Evolutionary conservation across 129 eudicot genomes (phyloP), one percentile per base, ranked within the genome.

Genomic region (Mikania micrantha): DNA sequence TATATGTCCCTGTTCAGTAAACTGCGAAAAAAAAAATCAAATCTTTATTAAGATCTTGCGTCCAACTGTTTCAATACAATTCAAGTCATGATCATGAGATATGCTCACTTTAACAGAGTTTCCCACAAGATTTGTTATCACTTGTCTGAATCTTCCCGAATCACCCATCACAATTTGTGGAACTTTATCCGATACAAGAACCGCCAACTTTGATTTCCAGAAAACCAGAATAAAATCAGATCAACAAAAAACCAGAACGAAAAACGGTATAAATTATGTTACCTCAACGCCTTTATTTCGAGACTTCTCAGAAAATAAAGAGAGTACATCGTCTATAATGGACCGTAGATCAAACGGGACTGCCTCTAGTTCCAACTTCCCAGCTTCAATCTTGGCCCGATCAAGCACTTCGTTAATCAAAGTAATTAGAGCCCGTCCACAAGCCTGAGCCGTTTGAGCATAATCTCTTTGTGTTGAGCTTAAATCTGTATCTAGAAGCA

Each of bases 121-220:
- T 41, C 91, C 91, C 24, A 90, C 91, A 39, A 90, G 97, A 83
- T 90, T 90, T 39, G 91, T 90, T 27, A 90, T 80, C 42, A 90
- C 90, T 72, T 90, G 97, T 69, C 95, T 67, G 79, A 90, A 90
- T 78, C 97, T 78, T 70, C 97, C 97, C 0, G 97, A 85, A 74
- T 90, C 97, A 20, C 97, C 97, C 77, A 86, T 81, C 49, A 90
- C 82, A 64, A 84, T 78, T 73, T 86, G 85, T 0, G 97, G 97
- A 59, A 90, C 97, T 73, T 81, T 84, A 67, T 90, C 95, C 69
- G 97, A 86, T 41, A 90, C 95, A 71, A 84, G 79, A 21, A 84
- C 91, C 13, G 97, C 95, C 87, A 90, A 74, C 97, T 90, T 73
- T 57, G 49, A 38, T 77, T 65, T 79, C 82, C 84, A 27, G 20